Base-by-base conservation (phyloP, 768 basidiomycete species). In the Neoboletus magnificus region DNA sequence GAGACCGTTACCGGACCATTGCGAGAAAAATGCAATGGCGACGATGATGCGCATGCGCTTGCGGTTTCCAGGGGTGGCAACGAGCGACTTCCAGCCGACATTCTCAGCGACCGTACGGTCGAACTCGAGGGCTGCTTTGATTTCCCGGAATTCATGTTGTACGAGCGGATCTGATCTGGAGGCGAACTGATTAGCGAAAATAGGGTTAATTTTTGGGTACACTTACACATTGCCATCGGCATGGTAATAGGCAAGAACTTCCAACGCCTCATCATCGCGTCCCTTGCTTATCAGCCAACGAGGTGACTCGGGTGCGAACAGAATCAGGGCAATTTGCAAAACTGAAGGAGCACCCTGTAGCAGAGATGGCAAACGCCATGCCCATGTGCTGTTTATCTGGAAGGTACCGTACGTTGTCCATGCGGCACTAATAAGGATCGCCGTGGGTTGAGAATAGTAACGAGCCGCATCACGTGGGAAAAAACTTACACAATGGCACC, bases 381-480 rank as follows among this genome's bases (percentile, higher is more conserved):
- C 74, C 88, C 87, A 92, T 23, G 82, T 80, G 63, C 63, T 82
- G 49, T 68, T 56, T 50, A 91, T 83, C 69, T 80, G 79, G 77
- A 89, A 86, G 15, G 91, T 88, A 23, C 90, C 91, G 66, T 83
- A 93, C 1, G 89, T 89, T 0, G 87, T 77, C 92, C 90, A 93
- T n/a, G 89, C 89, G 36, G 90, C 84, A 57, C 83, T 84, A 41
- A 33, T 29, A 45, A 44, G 27, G 20, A 50, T 48, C 12, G 5
- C 13, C 0, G 20, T 53, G 37, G 29, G 33, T 42, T 13, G 15
- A 48, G 9, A 50, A 47, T n/a, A 10, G 32, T 0, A 10, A n/a
- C n/a, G 27, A 16, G 16, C 10, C 11, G 1, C 6, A 36, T 20
- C 22, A 23, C 1, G 22, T 32, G 33, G 25, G n/a, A 60, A 56